phyloP scores from a whole-genome alignment of 2,329 filamentous ascomycete genomes.

The Cladorrhinum sp. region DNA sequence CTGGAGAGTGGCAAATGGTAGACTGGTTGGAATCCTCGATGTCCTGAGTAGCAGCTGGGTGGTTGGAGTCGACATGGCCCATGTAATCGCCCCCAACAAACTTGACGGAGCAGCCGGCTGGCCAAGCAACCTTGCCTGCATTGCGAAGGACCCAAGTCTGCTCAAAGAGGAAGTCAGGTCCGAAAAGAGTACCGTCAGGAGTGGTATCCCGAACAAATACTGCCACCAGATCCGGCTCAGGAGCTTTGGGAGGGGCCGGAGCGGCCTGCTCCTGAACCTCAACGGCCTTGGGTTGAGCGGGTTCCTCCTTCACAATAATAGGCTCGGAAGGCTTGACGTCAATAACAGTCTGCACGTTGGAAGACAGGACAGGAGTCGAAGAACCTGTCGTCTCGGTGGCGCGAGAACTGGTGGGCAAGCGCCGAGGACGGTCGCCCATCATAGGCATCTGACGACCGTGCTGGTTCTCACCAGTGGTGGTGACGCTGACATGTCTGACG shows the following conservation, averaged over 20 bases:
- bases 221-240: slow-evolving; percentile 43
- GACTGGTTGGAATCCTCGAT: slow-evolving; percentile 79
- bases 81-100: slow-evolving; percentile 95
- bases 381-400: slow-evolving; percentile 45
- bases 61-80: slow-evolving; percentile 80
- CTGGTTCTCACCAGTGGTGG: slow-evolving; percentile 74
- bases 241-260: slow-evolving; percentile 12
- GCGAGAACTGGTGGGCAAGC: slow-evolving; percentile 41
- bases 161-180: slow-evolving; percentile 71
- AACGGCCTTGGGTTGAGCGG: neutral
- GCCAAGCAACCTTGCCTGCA: slow-evolving; percentile 75
- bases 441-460: slow-evolving; percentile 61
- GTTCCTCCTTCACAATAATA: slow-evolving; percentile 11
- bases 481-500: slow-evolving; percentile 82
- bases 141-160: slow-evolving; percentile 93
- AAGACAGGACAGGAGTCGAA: slow-evolving; percentile 4
- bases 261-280: slow-evolving; percentile 27
- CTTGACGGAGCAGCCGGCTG: slow-evolving; percentile 82
- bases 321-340: slow-evolving; percentile 39
- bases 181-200: slow-evolving; percentile 70
- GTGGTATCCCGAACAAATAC: slow-evolving; percentile 76
- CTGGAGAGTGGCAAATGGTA: slow-evolving; percentile 65
- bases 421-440: slow-evolving; percentile 62
- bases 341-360: slow-evolving; percentile 66
- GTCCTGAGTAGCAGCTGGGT: slow-evolving; percentile 73